Conservation (phyloP, 148 eudicot genomes). For the Heliosperma pusillum region DNA sequence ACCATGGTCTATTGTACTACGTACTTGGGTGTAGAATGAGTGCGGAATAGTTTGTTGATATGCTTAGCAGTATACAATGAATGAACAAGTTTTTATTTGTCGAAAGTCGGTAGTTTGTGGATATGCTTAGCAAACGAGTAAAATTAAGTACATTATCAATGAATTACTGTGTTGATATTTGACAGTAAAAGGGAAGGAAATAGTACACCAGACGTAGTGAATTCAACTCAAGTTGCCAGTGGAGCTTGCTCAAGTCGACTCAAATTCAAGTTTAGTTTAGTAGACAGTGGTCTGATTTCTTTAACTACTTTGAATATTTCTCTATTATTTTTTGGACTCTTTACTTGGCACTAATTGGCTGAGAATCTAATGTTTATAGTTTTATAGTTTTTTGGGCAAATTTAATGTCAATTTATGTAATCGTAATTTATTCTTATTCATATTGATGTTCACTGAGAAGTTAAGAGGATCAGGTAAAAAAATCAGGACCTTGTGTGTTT, state of each 20-base stretch:
- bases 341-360: constrained; percentile 19
- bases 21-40: too few species aligned
- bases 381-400: constrained; percentile 30
- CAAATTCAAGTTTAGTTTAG: constrained; percentile 19
- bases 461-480: neutral
- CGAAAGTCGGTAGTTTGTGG: too few species aligned
- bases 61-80: too few species aligned
- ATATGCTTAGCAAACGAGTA: too few species aligned
- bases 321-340: constrained; percentile 33
- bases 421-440: constrained; percentile 20
- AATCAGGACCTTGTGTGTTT: neutral
- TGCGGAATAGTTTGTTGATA: too few species aligned
- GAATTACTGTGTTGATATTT: neutral
- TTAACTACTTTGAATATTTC: constrained; percentile 29
- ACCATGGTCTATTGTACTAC: too few species aligned
- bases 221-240: constrained; percentile 46
- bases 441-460: constrained; percentile 12
- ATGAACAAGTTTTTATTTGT: too few species aligned
- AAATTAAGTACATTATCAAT: neutral
- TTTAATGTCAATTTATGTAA: constrained; percentile 11
- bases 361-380: constrained; percentile 17
- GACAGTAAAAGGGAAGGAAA: constrained; percentile 60
- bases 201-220: constrained; percentile 44
- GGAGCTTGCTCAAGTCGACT: constrained; percentile 30
- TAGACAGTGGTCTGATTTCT: constrained; percentile 18